These are phyloP conservation scores for Psilocybe cubensis DNA, from an alignment of 768 basidiomycete species.

Conservation along the genomic window DNA sequence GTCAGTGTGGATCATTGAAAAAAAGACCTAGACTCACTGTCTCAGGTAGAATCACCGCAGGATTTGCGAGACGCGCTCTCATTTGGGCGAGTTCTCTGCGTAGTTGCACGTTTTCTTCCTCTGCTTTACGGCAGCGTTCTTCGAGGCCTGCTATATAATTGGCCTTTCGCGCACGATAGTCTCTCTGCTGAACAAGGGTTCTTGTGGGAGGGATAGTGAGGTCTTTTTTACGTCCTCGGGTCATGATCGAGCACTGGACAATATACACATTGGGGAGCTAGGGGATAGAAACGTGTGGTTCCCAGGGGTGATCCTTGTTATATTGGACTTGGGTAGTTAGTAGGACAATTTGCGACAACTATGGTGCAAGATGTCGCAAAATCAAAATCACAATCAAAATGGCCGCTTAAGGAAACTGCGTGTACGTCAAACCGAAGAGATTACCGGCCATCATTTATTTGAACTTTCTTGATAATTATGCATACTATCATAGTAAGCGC, in stretches of 20 bases:
- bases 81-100: conserved; percentile 50
- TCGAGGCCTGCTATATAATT: conserved; percentile 60
- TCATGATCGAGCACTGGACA: conserved; percentile 40
- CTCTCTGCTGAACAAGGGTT: conserved; percentile 63
- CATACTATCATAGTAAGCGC: neutral
- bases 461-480: too few relatives aligned
- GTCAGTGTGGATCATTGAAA: neutral
- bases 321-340: conserved; percentile 8
- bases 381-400: conserved; percentile 32
- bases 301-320: conserved; percentile 4
- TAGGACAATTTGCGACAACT: conserved; percentile 31
- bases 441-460: too few relatives aligned
- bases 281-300: neutral
- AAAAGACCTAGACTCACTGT: conserved; percentile 29
- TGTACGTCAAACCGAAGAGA: neutral
- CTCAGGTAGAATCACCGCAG: conserved; percentile 30
- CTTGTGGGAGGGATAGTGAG: conserved; percentile 61
- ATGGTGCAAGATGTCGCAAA: conserved; percentile 41
- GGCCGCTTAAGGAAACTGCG: conserved; percentile 5
- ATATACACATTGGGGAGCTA: conserved; percentile 17
- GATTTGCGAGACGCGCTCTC: conserved; percentile 39
- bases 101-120: conserved; percentile 57
- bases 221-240: conserved; percentile 70
- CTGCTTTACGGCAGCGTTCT: conserved; percentile 51
- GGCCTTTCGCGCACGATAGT: conserved; percentile 65